Evolutionary conservation across 2,329 filamentous ascomycete species (phyloP), one percentile per base, ranked within the genome.

Genomic region (Xylariales sp.): DNA sequence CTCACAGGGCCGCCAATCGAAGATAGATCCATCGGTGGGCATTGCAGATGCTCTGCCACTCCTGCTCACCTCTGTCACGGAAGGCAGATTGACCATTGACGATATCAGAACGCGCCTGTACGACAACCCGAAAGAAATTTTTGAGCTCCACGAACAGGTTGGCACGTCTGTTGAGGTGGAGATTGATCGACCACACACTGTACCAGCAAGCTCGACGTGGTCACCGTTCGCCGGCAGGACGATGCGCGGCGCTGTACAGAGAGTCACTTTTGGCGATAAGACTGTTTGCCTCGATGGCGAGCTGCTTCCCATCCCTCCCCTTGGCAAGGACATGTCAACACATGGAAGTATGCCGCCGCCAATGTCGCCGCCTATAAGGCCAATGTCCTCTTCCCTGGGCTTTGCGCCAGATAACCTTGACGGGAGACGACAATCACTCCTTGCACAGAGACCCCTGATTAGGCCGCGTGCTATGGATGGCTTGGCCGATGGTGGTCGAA

Each of bases 131-230:
- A 86, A 84, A 68, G 76, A 78, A 58, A 89, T 90, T 53, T 90
- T 90, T 52, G 85, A 90, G 67, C 75, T 90, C 38, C 86, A 90
- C 50, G 86, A 90, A 52, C 86, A 90, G 63, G 65, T 75, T n/a
- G 81, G 81, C 44, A 82, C 83, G 27, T 78, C 77, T 4, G 73
- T 90, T 25, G 86, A 90, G 67, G 74, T 87, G 16, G 86, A 89
- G 63, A 72, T 89, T 52, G 85, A 88, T 58, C 78, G 86, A 32
- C 74, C 82, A 2, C 86, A 85, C 60, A 70, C 76, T 4, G 68
- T 83, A 42, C 63, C 76, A 36, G 60, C 63, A 43, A 61, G 68
- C 16, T 51, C 68, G 24, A 61, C 67, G 16, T 88, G 82, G 84
- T 87, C 85, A 50, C 86, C 86, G 6, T 84, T 90, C 55, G 74